Evolutionary conservation across 305 asterid species (phyloP).

Genomic region (Solanum chacoense): DNA sequence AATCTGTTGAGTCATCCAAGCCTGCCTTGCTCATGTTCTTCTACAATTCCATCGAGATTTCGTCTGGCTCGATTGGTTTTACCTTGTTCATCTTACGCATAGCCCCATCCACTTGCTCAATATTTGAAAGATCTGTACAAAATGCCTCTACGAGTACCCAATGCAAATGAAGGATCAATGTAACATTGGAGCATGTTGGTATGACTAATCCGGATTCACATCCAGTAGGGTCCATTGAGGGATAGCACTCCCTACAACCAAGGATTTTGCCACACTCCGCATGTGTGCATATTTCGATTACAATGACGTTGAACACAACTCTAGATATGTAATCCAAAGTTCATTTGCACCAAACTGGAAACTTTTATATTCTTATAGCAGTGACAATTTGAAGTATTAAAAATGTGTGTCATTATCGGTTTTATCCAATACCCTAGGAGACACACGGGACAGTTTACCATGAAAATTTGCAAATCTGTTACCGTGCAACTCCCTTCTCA

Average conservation of each 20-base stretch:
- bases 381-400: neutral
- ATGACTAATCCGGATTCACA: too few species aligned
- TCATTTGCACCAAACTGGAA: neutral
- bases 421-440: neutral
- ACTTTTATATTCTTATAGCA: neutral
- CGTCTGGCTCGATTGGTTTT: neutral
- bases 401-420: neutral
- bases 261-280: neutral
- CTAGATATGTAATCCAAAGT: neutral
- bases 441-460: neutral
- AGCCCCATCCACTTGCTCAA: neutral
- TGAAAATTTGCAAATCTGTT: neutral
- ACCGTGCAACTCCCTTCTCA: neutral
- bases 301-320: neutral
- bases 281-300: neutral
- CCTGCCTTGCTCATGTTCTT: neutral
- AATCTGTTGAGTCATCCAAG: neutral
- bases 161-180: neutral
- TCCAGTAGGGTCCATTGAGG: too few species aligned
- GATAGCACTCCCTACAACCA: neutral
- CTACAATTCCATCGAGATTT: neutral
- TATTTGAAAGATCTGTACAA: neutral
- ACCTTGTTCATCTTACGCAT: neutral
- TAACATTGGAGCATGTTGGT: neutral
- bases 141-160: neutral